phyloP scores from a whole-genome alignment of 2,329 filamentous ascomycete species.

The Botrytis paeoniae region DNA sequence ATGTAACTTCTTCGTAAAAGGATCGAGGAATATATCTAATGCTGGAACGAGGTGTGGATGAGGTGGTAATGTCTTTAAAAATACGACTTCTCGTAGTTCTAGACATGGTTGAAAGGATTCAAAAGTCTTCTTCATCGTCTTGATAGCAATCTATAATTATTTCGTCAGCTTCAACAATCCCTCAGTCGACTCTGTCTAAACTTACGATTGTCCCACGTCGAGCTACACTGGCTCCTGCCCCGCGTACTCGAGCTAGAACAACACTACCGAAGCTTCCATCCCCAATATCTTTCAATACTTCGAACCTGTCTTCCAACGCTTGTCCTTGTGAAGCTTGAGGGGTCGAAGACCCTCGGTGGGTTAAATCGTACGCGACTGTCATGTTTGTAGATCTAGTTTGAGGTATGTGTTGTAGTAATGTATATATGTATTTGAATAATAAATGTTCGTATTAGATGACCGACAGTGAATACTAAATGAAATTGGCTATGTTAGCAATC shows the following conservation, averaged over 20 bases:
- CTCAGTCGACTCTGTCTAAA: slow-evolving; percentile 27
- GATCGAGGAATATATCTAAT: slow-evolving; percentile 96
- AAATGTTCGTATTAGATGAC: slow-evolving; percentile 11
- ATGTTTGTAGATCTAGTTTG: slow-evolving; percentile 49
- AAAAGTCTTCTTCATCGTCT: slow-evolving; percentile 99
- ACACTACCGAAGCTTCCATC: slow-evolving; percentile 99
- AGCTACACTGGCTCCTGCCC: slow-evolving; percentile 83
- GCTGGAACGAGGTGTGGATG: slow-evolving; percentile 95
- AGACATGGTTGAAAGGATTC: slow-evolving; percentile 87
- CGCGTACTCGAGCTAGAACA: slow-evolving; percentile 83
- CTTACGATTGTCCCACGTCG: slow-evolving; percentile 89
- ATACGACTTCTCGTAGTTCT: slow-evolving; percentile 95
- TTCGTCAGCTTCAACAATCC: slow-evolving; percentile 24
- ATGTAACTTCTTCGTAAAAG: slow-evolving; percentile 91
- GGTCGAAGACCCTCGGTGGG: slow-evolving; percentile 63
- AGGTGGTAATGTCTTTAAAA: slow-evolving; percentile 80
- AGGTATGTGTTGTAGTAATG: background rate
- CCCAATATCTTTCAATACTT: slow-evolving; percentile 95
- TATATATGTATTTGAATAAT: slow-evolving; percentile 14
- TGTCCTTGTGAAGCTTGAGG: slow-evolving; percentile 44
- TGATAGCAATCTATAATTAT: slow-evolving; percentile 79
- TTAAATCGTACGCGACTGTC: slow-evolving; percentile 72
- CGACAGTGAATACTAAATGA: slow-evolving; percentile 22
- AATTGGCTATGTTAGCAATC: slow-evolving; percentile 12
- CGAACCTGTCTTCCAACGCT: slow-evolving; percentile 88